A percentile compares a stretch with the other conserved stretches of the same genome.
These are phyloP conservation scores for Tylopilus intermedius DNA, from an alignment of 768 basidiomycete genomes.

Conservation along the genomic window DNA sequence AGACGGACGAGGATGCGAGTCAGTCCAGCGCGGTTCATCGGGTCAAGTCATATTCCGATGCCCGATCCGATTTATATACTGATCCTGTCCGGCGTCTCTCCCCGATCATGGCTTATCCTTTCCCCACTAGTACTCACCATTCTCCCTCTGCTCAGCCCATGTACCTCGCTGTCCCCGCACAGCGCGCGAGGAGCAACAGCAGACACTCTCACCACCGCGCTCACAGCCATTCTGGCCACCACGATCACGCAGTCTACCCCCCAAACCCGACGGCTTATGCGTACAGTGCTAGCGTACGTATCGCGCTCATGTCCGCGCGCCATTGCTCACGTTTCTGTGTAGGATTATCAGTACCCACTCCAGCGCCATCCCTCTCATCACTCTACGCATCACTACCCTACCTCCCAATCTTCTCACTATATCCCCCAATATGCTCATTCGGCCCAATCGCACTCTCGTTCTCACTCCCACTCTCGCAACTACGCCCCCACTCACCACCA, in stretches of 20 bases:
- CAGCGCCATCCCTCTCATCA: constrained; percentile 10
- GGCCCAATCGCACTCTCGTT: constrained; percentile 3
- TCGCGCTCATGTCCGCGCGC: background rate
- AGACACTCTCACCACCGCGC: constrained; percentile 14
- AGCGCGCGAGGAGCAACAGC: constrained; percentile 14
- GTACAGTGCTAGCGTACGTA: constrained; percentile 18
- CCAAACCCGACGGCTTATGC: background rate
- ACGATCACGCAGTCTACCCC: background rate
- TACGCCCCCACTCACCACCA: constrained; percentile 9
- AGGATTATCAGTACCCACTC: constrained; percentile 18
- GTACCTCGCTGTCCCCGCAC: constrained; percentile 8
- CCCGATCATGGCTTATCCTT: constrained; percentile 20
- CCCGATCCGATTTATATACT: constrained; percentile 14
- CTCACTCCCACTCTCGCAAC: constrained; percentile 12
- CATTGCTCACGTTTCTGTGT: background rate
- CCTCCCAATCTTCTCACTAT: constrained; percentile 18
- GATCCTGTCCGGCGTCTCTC: background rate
- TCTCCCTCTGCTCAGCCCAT: background rate
- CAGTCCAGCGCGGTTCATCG: background rate
- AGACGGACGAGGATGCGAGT: constrained; percentile 15
- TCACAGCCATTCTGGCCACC: constrained; percentile 3
- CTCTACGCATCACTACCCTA: constrained; percentile 11
- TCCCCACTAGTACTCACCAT: constrained; percentile 11
- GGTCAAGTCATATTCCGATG: constrained; percentile 1
- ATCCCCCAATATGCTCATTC: constrained; percentile 11